phyloP scores from a whole-genome alignment of 805 yeast species.

The Ogataea nonfermentans region DNA sequence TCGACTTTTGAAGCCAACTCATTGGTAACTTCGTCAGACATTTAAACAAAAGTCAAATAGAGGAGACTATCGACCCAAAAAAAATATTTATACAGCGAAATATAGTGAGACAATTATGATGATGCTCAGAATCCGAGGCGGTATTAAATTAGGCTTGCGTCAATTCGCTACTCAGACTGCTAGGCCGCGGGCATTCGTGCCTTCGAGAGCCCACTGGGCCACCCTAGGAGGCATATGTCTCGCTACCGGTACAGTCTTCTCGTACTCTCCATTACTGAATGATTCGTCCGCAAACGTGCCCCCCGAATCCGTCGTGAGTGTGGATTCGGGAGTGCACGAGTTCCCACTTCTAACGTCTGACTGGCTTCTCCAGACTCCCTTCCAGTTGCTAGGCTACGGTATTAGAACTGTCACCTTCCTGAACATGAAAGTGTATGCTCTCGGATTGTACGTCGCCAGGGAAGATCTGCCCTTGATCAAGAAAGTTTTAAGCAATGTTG shows the following conservation, averaged over 20 bases:
- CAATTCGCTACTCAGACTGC: too few relatives aligned
- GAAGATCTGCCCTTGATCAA: slow-evolving; percentile 47
- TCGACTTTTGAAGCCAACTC: too few relatives aligned
- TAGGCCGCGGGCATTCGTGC: too few relatives aligned
- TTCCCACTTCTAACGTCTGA: slow-evolving; percentile 26
- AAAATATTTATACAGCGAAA: too few relatives aligned
- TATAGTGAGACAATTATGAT: too few relatives aligned
- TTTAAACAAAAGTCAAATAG: too few relatives aligned
- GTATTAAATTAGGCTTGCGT: too few relatives aligned
- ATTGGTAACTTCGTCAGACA: too few relatives aligned
- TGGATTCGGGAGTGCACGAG: slow-evolving; percentile 30
- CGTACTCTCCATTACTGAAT: slow-evolving; percentile 6
- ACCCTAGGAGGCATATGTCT: too few relatives aligned
- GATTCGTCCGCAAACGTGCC: slow-evolving; percentile 13
- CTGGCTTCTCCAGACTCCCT: slow-evolving; percentile 31
- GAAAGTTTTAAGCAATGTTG: slow-evolving; percentile 15
- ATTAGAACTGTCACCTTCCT: slow-evolving; percentile 80
- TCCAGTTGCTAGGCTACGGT: slow-evolving; percentile 73
- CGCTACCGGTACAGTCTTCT: background rate
- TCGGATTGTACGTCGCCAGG: slow-evolving; percentile 74
- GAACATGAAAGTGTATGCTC: slow-evolving; percentile 78
- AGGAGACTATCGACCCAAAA: too few relatives aligned
- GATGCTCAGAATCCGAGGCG: too few relatives aligned
- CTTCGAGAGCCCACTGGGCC: too few relatives aligned
- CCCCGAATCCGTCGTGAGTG: slow-evolving; percentile 18